Percentiles rank a stretch among this genome's conserved stretches.
phyloP scores from a whole-genome alignment of 768 basidiomycete species.

The Russula sp. region DNA sequence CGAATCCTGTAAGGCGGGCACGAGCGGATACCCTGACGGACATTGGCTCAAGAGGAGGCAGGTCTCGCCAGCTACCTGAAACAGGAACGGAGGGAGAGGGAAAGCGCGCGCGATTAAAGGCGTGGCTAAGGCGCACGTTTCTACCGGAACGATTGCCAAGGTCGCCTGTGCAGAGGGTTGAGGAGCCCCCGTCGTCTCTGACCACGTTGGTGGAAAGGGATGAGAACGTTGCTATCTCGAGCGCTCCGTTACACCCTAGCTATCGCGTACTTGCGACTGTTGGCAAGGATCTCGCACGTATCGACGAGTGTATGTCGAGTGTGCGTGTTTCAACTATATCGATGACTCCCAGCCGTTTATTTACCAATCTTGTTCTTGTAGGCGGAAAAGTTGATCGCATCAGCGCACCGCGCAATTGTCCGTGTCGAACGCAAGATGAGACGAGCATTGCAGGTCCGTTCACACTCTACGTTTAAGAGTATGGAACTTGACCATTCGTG shows the following conservation, averaged over 20 bases:
- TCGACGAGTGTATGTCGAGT: slow-evolving; percentile 45
- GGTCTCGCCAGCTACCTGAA: background rate
- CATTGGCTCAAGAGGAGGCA: slow-evolving; percentile 9
- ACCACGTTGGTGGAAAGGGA: slow-evolving; percentile 8
- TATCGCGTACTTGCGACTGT: slow-evolving; percentile 46
- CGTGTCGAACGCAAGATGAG: slow-evolving; percentile 15
- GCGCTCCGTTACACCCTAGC: slow-evolving; percentile 21
- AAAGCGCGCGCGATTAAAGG: slow-evolving; percentile 46
- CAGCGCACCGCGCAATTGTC: slow-evolving; percentile 12
- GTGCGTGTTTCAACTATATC: slow-evolving; percentile 32
- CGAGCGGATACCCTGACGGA: slow-evolving; percentile 16
- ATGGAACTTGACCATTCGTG: background rate
- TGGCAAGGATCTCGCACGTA: slow-evolving; percentile 47
- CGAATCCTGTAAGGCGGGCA: slow-evolving; percentile 5
- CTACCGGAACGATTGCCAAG: slow-evolving; percentile 20
- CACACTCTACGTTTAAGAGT: background rate
- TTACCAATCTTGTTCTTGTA: background rate
- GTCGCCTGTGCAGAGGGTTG: background rate
- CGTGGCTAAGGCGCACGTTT: slow-evolving; percentile 60
- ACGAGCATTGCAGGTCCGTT: slow-evolving; percentile 17
- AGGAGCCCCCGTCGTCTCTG: slow-evolving; percentile 8
- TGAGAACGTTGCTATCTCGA: background rate
- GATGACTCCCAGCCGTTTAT: background rate
- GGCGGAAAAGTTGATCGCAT: slow-evolving; percentile 9
- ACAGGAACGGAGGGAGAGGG: slow-evolving; percentile 24